Evolutionary conservation across 768 basidiomycete genomes (phyloP).

Genomic region (Calocybe indica): DNA sequence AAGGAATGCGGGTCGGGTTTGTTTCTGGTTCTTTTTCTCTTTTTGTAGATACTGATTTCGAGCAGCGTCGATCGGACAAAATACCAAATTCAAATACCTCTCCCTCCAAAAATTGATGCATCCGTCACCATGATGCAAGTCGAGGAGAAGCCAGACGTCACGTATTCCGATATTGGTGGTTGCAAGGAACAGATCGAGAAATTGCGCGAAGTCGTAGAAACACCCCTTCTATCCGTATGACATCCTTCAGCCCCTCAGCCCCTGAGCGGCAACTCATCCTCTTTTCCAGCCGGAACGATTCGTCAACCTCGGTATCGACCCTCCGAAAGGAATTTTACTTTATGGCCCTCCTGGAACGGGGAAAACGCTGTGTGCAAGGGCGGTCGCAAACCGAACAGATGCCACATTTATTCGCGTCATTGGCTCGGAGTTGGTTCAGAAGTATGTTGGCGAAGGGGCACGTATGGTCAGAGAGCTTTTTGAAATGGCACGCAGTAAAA

Average conservation of each 20-base stretch:
- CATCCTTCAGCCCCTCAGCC: neutral
- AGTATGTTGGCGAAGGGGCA: constrained; percentile 98
- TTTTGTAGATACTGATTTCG: neutral
- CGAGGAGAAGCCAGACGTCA: constrained; percentile 97
- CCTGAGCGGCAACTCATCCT: constrained; percentile 11
- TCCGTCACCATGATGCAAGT: constrained; percentile 99
- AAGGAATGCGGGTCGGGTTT: constrained; percentile 99
- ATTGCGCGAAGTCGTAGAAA: constrained; percentile 95
- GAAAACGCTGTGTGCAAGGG: constrained; percentile 96
- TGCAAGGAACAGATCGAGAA: constrained; percentile 99
- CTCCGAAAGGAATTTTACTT: constrained; percentile 94
- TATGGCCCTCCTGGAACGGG: constrained; percentile 98
- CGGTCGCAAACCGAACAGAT: constrained; percentile 97
- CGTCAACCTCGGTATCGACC: constrained; percentile 96
- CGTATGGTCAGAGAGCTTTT: constrained; percentile 98
- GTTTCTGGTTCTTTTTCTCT: constrained; percentile 19
- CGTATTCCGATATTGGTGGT: constrained; percentile 96
- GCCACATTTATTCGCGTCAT: constrained; percentile 99
- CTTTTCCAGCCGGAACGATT: constrained; percentile 88
- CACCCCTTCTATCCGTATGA: constrained; percentile 86
- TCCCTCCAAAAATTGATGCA: constrained; percentile 98
- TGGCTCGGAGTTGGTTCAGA: constrained; percentile 98
- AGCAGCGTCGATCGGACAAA: constrained; percentile 88
- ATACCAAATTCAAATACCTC: constrained; percentile 97
- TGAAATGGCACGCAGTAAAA: constrained; percentile 98